phyloP scores from a whole-genome alignment of 2,329 filamentous ascomycete genomes.

The Emergomyces africanus region DNA sequence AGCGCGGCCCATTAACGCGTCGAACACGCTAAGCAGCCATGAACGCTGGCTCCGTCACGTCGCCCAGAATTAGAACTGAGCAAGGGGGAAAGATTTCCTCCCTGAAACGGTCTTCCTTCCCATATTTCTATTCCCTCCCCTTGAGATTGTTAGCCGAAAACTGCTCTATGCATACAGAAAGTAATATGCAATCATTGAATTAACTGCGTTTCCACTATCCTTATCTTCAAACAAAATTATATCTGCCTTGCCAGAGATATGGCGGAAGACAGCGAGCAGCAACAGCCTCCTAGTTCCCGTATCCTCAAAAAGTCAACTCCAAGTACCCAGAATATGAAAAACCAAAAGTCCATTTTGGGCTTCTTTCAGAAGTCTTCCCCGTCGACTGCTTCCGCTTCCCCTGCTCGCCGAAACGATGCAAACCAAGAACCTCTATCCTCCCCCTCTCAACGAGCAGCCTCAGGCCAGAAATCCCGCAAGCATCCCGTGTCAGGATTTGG shows the following conservation, averaged over 20 bases:
- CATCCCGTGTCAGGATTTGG: slow-evolving; percentile 3
- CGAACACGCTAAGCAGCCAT: slow-evolving; percentile 15
- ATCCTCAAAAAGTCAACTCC: slow-evolving; percentile 19
- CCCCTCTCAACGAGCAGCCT: slow-evolving; percentile 3
- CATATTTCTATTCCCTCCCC: not conserved
- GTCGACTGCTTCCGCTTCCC: slow-evolving; percentile 26
- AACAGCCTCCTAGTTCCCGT: slow-evolving; percentile 4
- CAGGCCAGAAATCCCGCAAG: not conserved
- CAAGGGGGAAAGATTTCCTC: not conserved
- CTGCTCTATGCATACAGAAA: not conserved
- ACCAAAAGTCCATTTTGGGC: slow-evolving; percentile 60
- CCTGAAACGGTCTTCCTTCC: not conserved
- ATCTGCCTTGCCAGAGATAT: not conserved
- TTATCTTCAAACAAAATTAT: not conserved
- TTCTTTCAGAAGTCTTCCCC: slow-evolving; percentile 57
- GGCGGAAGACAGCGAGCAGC: not conserved
- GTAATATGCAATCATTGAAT: not conserved
- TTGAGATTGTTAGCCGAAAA: not conserved
- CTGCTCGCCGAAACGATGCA: slow-evolving; percentile 11
- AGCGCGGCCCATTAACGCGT: slow-evolving; percentile 26
- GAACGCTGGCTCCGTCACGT: not conserved
- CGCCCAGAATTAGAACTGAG: not conserved
- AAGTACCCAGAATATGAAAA: slow-evolving; percentile 39
- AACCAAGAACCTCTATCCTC: slow-evolving; percentile 6
- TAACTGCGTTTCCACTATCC: not conserved